Evolutionary conservation across 23 red algal genomes (phyloP), one percentile per base, ranked within the genome.

Genomic region (Chondrus crispus): DNA sequence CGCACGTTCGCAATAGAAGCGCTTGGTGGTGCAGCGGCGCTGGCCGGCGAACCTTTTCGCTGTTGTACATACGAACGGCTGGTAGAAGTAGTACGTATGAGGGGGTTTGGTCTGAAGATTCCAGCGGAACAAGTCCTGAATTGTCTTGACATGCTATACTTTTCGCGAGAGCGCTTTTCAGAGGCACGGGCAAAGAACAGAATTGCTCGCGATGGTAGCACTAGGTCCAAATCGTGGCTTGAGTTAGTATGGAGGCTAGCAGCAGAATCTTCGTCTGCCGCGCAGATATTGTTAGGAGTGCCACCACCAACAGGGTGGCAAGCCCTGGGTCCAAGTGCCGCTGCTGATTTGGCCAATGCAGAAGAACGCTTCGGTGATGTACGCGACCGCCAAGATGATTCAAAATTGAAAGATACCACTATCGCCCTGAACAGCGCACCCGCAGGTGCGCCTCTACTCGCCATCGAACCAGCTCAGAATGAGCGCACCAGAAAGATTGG

Each of bases 271-370:
- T 62, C 88, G 24, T 78, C 87, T 18, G 94, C 94, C 47, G 94
- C 94, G 8, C 80, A 87, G 40, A 79, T 92, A 38, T 30, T 92
- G 57, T 88, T 96, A n/a, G 94, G 88, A 36, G 39, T 85, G 16
- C 87, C 94, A 44, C 94, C 94, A 18, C 94, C 94, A 49, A 70
- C 74, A 40, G 92, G 92, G n/a, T 94, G 92, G 92, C 92, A 87
- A 81, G 40, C 92, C 5, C 82, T 94, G 3, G 92, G 92, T 44
- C 89, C 89, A 35, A 37, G 47, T 44, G 89, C 49, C 2, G 78
- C 89, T 44, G 66, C 75, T 9, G 89, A 92, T 53, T 11, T 92
- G 26, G 40, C 76, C 30, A 92, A 92, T 70, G 89, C 89, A 5
- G 89, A 92, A 29, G 64, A 79, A 33, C 51, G 57, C 40, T 92